A percentile compares a stretch with the other conserved stretches of the same genome.
These are phyloP conservation scores for Epipyxis sp. DNA, from an alignment of 108 stramenopile genomes.

Conservation along the genomic window DNA sequence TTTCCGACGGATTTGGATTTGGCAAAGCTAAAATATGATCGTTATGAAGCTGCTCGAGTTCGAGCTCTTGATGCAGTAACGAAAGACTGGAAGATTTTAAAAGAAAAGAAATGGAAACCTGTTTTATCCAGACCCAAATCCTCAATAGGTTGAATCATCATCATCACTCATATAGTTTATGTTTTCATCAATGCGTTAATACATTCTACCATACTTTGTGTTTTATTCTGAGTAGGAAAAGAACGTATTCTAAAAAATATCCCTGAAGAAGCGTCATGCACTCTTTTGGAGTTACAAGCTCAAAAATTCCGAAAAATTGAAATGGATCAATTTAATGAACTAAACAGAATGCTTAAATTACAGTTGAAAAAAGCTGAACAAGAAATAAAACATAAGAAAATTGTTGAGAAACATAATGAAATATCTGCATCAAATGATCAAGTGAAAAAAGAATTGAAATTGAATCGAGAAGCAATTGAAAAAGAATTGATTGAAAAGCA, in stretches of 20 bases:
- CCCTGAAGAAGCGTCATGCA: neutral
- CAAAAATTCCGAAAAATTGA: constrained; percentile 31
- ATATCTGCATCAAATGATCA: neutral
- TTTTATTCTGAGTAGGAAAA: too few relatives aligned
- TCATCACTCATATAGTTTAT: too few relatives aligned
- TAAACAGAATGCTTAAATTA: neutral
- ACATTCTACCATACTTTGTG: too few relatives aligned
- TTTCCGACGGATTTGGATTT: constrained; percentile 14
- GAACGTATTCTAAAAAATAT: constrained; percentile 7
- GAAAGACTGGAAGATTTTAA: neutral
- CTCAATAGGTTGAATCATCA: too few relatives aligned
- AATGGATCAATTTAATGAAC: neutral
- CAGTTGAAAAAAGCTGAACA: constrained; percentile 1
- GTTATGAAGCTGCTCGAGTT: constrained; percentile 8
- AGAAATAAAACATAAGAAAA: neutral
- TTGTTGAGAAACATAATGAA: constrained; percentile 4
- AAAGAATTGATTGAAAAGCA: neutral
- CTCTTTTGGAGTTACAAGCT: constrained; percentile 23
- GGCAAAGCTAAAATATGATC: neutral
- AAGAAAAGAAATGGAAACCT: neutral
- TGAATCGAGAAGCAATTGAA: neutral
- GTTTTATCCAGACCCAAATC: too few relatives aligned
- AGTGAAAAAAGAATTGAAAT: neutral
- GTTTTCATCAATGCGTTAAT: too few relatives aligned
- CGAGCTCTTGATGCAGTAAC: constrained; percentile 4